Evolutionary conservation across 1,284 basidiomycete genomes (phyloP), one percentile per base, ranked within the genome.

Genomic region (Ustilago hordei): DNA sequence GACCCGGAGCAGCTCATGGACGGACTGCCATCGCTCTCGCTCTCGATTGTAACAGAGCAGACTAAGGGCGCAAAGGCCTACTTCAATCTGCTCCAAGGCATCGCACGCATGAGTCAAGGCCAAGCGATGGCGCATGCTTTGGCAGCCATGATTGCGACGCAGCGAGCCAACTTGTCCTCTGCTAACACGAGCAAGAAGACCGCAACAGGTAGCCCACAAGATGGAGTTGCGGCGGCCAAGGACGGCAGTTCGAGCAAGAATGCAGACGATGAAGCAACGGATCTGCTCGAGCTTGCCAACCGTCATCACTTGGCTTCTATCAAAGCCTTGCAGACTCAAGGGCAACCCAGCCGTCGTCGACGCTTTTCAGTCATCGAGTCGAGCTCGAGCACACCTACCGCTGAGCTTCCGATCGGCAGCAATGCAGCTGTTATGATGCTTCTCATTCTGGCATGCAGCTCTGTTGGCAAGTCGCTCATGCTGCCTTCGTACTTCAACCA

Each of bases 401-500:
- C 70, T 9, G 68, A 71, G n/a, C 56, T 76, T 12, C 74, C 74
- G 2, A 32, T 57, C 2, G 74, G 65, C 34, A 71, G 69, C 65
- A 76, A 76, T 38, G 74, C 74, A 13, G 64, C 64, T 1, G 60
- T 60, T 9, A 76, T 76, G 74, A 61, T 76, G 54, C 34, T 76
- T 52, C 69, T 76, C 57, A 71, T 76, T 54, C 36, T 65, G 17
- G 64, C 74, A 8, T 76, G 74, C 63, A 64, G 69, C 43, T 55
- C 55, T 12, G 65, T 59, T 11, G 69, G 69, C 50, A 76, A 76
- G 57, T 71, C 68, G 36, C 64, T 76, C n/a, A 76, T 76, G 74
- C 57, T 76, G 45, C 69, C 74, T 1, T 76, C 74, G 11, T 76
- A 76, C 60, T 72, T 76, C 52, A 71, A 76, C 35, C 74, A 76